Base-by-base conservation (phyloP, 202 grass and related monocot species). In the Dendrocalamus latiflorus region DNA sequence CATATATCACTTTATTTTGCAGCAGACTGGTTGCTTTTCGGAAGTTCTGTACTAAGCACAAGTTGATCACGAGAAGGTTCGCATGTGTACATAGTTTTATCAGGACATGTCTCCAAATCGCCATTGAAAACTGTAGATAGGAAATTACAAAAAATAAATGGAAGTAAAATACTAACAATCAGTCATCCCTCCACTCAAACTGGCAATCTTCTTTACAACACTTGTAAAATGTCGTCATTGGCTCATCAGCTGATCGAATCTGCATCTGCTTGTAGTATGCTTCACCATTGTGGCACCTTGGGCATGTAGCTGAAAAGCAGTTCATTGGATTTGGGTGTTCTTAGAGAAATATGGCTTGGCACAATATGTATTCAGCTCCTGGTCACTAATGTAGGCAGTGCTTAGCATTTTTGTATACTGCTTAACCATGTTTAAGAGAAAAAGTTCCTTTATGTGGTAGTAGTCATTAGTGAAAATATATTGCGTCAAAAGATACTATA, bases 201-300 rank as follows among this genome's bases (percentile, higher is more conserved):
- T 68, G 28, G 45, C 93, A 93, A 1, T 62, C 78, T 16, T 90
- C 86, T 14, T 84, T 88, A 76, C 75, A 93, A 81, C 90, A 90
- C 83, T 57, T 78, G 72, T 88, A 91, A 51, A 91, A 86, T 14
- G 39, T 86, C 9, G 72, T 90, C 84, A 76, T 83, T 6, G 90
- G 86, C 65, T 96, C 90, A 73, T 96, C 93, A 44, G 90, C 90
- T 36, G 87, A 91, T 70, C 85, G 67, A 45, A 91, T 86, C 68
- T 87, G 90, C 55, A 84, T 86, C 72, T 88, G 84, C 58, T 18
- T 77, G 86, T 41, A 97, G 83, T 85, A 91, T 28, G 91, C 92
- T 65, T 94, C 86, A 33, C 88, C 89, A 73, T 93, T 62, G 61
- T 84, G 74, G 58, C 87, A 93, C 48, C 55, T 72, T 49, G 82